Conservation (phyloP, 1,139 yeast species). For the Saccharomyces pastorianus region DNA sequence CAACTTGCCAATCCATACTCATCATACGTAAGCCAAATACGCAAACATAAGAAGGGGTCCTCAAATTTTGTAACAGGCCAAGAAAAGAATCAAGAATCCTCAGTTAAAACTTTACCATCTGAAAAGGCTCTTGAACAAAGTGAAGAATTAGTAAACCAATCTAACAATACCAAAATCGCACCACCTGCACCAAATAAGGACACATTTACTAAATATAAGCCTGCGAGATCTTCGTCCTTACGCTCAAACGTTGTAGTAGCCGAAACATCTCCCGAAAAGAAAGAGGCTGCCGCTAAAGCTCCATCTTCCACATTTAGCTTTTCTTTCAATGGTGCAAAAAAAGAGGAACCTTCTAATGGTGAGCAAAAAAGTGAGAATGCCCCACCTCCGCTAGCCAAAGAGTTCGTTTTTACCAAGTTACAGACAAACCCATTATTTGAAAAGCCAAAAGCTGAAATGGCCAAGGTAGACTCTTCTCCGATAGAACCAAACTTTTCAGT, state of each 20-base stretch:
- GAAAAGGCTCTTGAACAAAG: not conserved
- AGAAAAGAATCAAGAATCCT: slow-evolving; percentile 13
- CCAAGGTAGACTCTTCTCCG: not conserved
- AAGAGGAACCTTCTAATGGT: not conserved
- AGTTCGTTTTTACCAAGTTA: not conserved
- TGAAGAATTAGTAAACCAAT: not conserved
- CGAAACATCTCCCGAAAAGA: slow-evolving; percentile 12
- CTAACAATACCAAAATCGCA: slow-evolving; percentile 3
- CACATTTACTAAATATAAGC: slow-evolving; percentile 18
- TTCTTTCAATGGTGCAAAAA: not conserved
- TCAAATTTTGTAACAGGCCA: slow-evolving; percentile 5
- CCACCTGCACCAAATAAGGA: slow-evolving; percentile 6
- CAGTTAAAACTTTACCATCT: slow-evolving; percentile 4
- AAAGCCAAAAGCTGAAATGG: not conserved
- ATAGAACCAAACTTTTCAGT: not conserved
- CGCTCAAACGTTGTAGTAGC: slow-evolving; percentile 28
- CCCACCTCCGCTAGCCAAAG: not conserved
- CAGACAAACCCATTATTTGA: not conserved
- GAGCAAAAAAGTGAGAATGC: not conserved
- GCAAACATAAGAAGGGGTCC: slow-evolving; percentile 19
- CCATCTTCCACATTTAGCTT: not conserved
- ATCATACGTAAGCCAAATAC: slow-evolving; percentile 23
- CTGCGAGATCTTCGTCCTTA: slow-evolving; percentile 33
- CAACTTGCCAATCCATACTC: slow-evolving; percentile 50
- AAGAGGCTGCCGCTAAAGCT: not conserved